Conservation (phyloP, 2,329 filamentous ascomycete species). For the Fusarium chuoi region DNA sequence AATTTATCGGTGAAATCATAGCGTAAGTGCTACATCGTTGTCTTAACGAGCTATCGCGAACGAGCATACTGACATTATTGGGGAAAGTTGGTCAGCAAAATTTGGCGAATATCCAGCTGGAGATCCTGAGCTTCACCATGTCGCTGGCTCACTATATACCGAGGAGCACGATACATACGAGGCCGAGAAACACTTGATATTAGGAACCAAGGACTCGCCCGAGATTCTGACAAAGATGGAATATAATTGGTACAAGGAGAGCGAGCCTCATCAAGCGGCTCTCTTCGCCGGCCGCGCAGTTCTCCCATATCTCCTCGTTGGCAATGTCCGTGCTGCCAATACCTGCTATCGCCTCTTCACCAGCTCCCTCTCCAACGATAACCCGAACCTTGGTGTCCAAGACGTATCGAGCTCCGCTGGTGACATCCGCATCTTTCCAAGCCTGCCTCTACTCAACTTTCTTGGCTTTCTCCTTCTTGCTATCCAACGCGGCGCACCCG, state of each 20-base stretch:
- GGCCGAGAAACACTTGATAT: slow-evolving; percentile 87
- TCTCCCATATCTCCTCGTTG: slow-evolving; percentile 88
- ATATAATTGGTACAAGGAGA: slow-evolving; percentile 92
- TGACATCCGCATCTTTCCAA: slow-evolving; percentile 86
- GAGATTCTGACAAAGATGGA: slow-evolving; percentile 84
- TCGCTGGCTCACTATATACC: slow-evolving; percentile 87
- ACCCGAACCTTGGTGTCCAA: slow-evolving; percentile 74
- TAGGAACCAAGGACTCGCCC: slow-evolving; percentile 90
- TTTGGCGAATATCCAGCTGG: slow-evolving; percentile 89
- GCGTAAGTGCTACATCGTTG: slow-evolving; percentile 59
- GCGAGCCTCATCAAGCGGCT: slow-evolving; percentile 87
- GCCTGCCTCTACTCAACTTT: slow-evolving; percentile 95
- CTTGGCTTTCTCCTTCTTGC: slow-evolving; percentile 85
- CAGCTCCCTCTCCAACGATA: slow-evolving; percentile 53
- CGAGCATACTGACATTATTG: slow-evolving; percentile 9
- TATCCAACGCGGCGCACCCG: slow-evolving; percentile 80
- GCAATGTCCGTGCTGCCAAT: slow-evolving; percentile 90
- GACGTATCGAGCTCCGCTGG: slow-evolving; percentile 79
- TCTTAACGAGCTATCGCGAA: background rate
- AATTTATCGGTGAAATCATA: slow-evolving; percentile 88
- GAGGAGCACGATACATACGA: slow-evolving; percentile 94
- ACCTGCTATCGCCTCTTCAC: slow-evolving; percentile 77
- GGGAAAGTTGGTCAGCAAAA: slow-evolving; percentile 78
- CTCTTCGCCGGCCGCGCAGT: slow-evolving; percentile 87
- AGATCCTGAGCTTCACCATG: slow-evolving; percentile 94